A percentile compares a stretch with the other conserved stretches of the same genome.
Conservation (phyloP, 257 asterid genomes). For the Capsicum rhomboideum region DNA sequence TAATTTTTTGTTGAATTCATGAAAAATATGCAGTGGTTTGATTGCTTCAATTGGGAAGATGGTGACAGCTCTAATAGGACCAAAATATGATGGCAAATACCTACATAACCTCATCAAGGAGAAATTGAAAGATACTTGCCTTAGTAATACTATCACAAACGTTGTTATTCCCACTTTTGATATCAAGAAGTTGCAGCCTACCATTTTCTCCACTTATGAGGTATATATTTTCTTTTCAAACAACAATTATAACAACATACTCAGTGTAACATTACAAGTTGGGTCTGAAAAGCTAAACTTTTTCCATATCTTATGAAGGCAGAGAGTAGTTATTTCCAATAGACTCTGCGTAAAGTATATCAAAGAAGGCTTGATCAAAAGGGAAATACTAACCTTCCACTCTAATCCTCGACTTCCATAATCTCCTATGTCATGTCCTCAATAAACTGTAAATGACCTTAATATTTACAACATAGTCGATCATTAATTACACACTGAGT, state of each 20-base stretch:
- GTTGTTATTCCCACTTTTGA: constrained; percentile 51
- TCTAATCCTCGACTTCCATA: too few species aligned
- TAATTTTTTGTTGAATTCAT: neutral
- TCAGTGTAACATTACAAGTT: too few species aligned
- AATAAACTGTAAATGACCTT: neutral
- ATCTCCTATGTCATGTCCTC: too few species aligned
- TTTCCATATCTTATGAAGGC: too few species aligned
- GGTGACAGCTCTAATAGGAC: constrained; percentile 11
- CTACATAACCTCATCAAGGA: constrained; percentile 29
- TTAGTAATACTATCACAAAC: constrained; percentile 33
- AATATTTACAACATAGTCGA: neutral
- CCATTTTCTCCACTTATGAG: constrained; percentile 41
- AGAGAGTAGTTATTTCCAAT: too few species aligned
- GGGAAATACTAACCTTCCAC: too few species aligned
- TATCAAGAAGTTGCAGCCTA: constrained; percentile 35
- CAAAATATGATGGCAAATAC: constrained; percentile 37
- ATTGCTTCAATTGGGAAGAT: constrained; percentile 3
- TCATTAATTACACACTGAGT: too few species aligned
- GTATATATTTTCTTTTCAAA: constrained; percentile 1
- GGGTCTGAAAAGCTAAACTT: too few species aligned
- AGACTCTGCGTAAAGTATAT: too few species aligned
- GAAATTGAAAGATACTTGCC: constrained; percentile 20
- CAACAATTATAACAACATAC: too few species aligned
- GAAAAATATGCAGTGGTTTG: constrained; percentile 18
- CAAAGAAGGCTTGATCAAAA: too few species aligned